phyloP scores from a whole-genome alignment of 148 eudicot species.

The Silene latifolia region DNA sequence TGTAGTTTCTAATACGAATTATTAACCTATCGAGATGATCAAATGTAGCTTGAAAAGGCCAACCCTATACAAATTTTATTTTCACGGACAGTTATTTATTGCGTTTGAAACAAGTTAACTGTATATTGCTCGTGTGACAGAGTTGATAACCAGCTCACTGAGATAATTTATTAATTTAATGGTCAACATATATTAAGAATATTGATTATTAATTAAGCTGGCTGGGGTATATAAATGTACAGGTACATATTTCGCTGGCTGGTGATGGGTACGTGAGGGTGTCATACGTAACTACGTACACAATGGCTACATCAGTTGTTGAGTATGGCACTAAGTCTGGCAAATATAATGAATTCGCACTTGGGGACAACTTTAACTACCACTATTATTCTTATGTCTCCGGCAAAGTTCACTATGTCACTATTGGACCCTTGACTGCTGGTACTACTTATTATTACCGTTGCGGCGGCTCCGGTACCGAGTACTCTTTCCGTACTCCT shows the following conservation, averaged over 20 bases:
- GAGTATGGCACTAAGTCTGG: constrained; percentile 61
- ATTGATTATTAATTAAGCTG: background rate
- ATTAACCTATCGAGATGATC: too few relatives aligned
- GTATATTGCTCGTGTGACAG: too few relatives aligned
- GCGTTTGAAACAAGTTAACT: too few relatives aligned
- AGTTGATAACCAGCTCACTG: too few relatives aligned
- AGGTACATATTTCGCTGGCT: constrained; percentile 81
- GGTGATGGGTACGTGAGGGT: constrained; percentile 69
- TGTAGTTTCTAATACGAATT: too few relatives aligned
- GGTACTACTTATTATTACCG: constrained; percentile 64
- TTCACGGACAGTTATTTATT: too few relatives aligned
- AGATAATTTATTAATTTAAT: too few relatives aligned
- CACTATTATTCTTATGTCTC: constrained; percentile 64
- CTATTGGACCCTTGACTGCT: constrained; percentile 63
- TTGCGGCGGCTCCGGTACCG: constrained; percentile 57
- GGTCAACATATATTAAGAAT: too few relatives aligned
- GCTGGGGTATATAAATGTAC: background rate
- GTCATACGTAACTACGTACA: constrained; percentile 61
- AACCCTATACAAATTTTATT: too few relatives aligned
- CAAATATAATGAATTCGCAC: constrained; percentile 38
- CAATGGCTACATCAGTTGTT: constrained; percentile 50
- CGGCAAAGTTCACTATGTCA: constrained; percentile 65
- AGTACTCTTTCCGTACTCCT: constrained; percentile 68
- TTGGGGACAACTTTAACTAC: constrained; percentile 57
- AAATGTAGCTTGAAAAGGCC: too few relatives aligned